These are phyloP conservation scores for Sisymbrium irio DNA, from an alignment of 345 rosid genomes.

Conservation along the genomic window DNA sequence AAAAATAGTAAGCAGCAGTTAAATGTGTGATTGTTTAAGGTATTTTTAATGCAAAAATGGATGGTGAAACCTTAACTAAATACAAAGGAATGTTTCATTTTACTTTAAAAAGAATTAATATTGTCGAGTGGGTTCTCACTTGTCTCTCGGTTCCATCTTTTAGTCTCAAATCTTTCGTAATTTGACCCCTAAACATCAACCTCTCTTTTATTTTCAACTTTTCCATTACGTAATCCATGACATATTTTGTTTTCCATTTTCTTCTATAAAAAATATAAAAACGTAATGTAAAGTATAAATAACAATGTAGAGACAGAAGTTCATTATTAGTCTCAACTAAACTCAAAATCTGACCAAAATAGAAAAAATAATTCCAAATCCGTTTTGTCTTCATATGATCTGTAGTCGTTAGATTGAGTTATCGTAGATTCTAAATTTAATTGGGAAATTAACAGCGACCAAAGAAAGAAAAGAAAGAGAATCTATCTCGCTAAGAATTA, in stretches of 20 bases:
- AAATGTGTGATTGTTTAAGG: not conserved
- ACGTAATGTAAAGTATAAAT: not conserved
- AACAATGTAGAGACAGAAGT: not conserved
- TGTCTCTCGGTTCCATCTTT: too few relatives aligned
- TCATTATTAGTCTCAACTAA: not conserved
- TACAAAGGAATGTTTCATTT: too few relatives aligned
- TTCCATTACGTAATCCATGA: too few relatives aligned
- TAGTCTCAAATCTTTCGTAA: too few relatives aligned
- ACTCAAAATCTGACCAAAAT: not conserved
- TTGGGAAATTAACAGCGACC: conserved; percentile 7
- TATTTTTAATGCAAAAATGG: not conserved
- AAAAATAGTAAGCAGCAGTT: too few relatives aligned
- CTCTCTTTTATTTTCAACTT: too few relatives aligned
- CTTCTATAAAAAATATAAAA: too few relatives aligned
- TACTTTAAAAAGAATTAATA: too few relatives aligned
- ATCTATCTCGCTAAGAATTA: conserved; percentile 9
- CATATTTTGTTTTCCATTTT: too few relatives aligned
- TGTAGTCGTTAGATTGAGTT: conserved; percentile 12
- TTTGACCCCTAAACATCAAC: not conserved
- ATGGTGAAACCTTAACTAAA: not conserved
- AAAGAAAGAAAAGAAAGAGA: not conserved
- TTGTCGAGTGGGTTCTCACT: too few relatives aligned
- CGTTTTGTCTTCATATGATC: not conserved
- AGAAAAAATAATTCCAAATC: not conserved
- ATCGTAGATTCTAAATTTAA: conserved; percentile 3